phyloP scores from a whole-genome alignment of 805 yeast genomes.

The Yamadazyma nakazawae region DNA sequence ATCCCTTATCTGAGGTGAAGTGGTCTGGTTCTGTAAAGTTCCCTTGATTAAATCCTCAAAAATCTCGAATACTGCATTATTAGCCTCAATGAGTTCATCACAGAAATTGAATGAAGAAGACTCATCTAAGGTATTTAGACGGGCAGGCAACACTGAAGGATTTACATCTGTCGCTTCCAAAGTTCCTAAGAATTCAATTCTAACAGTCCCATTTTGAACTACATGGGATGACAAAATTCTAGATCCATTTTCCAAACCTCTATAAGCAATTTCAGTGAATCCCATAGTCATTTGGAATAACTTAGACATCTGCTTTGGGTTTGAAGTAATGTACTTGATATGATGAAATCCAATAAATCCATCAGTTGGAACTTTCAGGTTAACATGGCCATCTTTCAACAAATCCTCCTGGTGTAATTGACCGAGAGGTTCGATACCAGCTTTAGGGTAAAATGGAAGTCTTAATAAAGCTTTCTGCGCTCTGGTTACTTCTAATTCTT shows the following conservation, averaged over 20 bases:
- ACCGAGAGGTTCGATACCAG: constrained; percentile 16
- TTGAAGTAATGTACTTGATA: constrained; percentile 69
- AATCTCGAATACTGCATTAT: not conserved
- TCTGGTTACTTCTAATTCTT: not conserved
- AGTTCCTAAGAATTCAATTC: constrained; percentile 47
- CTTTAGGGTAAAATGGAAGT: constrained; percentile 20
- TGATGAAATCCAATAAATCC: constrained; percentile 55
- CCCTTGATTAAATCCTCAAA: not conserved
- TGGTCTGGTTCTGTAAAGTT: not conserved
- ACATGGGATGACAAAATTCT: constrained; percentile 56
- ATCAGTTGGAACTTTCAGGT: constrained; percentile 20
- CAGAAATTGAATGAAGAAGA: constrained; percentile 3
- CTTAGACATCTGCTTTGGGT: constrained; percentile 61
- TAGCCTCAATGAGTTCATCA: constrained; percentile 1
- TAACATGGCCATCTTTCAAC: constrained; percentile 17
- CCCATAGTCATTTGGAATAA: constrained; percentile 58
- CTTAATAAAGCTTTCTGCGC: not conserved
- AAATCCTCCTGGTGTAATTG: constrained; percentile 18
- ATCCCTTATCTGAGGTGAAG: not conserved
- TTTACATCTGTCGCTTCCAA: constrained; percentile 22
- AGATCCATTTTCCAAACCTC: constrained; percentile 68
- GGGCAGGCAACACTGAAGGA: constrained; percentile 6
- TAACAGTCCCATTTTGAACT: constrained; percentile 51
- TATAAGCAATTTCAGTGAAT: constrained; percentile 58
- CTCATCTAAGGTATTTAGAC: not conserved